A percentile compares a stretch with the other conserved stretches of the same genome.
phyloP scores from a whole-genome alignment of 176 grass and related monocot species.

The Avena atlantica region DNA sequence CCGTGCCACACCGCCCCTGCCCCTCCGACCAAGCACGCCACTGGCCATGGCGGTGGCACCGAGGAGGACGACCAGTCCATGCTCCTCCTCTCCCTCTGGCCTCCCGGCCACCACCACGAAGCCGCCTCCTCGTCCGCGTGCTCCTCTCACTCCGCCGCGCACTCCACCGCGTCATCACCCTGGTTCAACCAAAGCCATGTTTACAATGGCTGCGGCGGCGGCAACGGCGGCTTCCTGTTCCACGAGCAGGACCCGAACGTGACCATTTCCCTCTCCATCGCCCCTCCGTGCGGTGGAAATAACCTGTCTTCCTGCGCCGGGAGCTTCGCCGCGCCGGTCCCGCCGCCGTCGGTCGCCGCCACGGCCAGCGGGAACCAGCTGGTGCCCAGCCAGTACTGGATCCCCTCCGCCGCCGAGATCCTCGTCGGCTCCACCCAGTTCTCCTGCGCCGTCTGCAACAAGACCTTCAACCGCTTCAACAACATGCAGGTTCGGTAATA shows the following conservation, averaged over 20 bases:
- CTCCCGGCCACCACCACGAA: constrained; percentile 60
- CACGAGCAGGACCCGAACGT: constrained; percentile 52
- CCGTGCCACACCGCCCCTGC: constrained; percentile 27
- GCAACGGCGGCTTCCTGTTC: constrained; percentile 28
- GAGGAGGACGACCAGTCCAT: constrained; percentile 68
- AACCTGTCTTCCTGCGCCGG: background rate
- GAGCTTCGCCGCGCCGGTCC: background rate
- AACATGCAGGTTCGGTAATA: constrained; percentile 77
- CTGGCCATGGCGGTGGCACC: constrained; percentile 18
- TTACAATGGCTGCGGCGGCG: background rate
- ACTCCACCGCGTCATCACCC: constrained; percentile 35
- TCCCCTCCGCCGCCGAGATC: constrained; percentile 90
- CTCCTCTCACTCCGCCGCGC: constrained; percentile 29
- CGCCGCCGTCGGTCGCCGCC: background rate
- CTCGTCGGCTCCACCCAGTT: constrained; percentile 82
- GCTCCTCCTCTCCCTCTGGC: constrained; percentile 86
- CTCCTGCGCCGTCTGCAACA: constrained; percentile 92
- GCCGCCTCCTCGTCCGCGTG: constrained; percentile 37
- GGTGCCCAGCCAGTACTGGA: constrained; percentile 78
- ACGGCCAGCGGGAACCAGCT: background rate
- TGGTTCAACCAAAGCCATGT: constrained; percentile 40
- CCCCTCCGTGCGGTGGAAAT: constrained; percentile 37
- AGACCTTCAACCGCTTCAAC: constrained; percentile 95
- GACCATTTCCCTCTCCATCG: constrained; percentile 65
- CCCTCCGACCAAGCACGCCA: constrained; percentile 40